Percentiles rank a stretch among this genome's conserved stretches.
These are phyloP conservation scores for Pichia sp. DNA, from an alignment of 1,139 yeast genomes.

Conservation along the genomic window DNA sequence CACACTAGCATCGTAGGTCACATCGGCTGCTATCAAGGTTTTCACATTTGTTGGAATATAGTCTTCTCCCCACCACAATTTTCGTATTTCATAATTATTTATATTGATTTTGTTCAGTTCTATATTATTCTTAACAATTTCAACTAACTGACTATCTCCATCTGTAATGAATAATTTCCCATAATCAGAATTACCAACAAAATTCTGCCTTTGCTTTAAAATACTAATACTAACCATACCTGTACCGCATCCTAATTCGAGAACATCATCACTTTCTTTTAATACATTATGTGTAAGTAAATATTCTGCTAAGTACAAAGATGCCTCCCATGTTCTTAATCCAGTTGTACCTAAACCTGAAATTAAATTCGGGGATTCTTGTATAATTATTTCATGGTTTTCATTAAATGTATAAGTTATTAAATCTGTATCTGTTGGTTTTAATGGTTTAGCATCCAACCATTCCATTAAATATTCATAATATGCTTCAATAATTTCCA, in stretches of 20 bases:
- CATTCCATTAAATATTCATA: conserved; percentile 47
- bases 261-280: conserved; percentile 3
- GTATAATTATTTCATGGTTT: conserved; percentile 35
- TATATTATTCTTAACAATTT: conserved; percentile 42
- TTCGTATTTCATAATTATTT: conserved; percentile 31
- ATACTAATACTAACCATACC: conserved; percentile 71
- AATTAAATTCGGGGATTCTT: conserved; percentile 59
- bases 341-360: conserved; percentile 84
- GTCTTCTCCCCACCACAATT: conserved; percentile 61
- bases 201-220: conserved; percentile 20
- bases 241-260: conserved; percentile 89
- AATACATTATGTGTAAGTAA: conserved; percentile 26
- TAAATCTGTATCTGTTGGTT: conserved; percentile 43
- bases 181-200: neutral
- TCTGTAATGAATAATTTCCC: conserved; percentile 56
- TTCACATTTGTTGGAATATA: conserved; percentile 34
- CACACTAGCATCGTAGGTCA: conserved; percentile 67
- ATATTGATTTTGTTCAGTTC: conserved; percentile 35
- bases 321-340: conserved; percentile 90
- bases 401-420: conserved; percentile 38
- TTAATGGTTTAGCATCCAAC: conserved; percentile 35
- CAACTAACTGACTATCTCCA: conserved; percentile 65
- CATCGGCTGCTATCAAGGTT: conserved; percentile 72
- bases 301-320: conserved; percentile 56
- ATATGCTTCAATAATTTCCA: conserved; percentile 39